Percentiles rank a stretch among this genome's conserved stretches.
Conservation (phyloP, 768 basidiomycete genomes). For the Kwoniella heveanensis region DNA sequence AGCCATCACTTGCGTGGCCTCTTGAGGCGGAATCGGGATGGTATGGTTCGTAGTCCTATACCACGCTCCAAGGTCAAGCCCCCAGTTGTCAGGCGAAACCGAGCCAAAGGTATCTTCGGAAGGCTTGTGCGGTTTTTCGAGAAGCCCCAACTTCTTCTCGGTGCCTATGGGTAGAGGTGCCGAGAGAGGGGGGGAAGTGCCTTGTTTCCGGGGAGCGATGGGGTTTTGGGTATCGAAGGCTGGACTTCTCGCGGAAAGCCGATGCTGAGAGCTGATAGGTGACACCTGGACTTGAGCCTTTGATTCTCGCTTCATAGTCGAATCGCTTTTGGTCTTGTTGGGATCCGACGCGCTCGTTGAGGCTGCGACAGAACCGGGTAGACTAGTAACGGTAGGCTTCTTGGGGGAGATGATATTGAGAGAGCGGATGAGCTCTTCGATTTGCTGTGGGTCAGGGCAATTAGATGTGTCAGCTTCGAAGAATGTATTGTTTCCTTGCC, state of each 20-base stretch:
- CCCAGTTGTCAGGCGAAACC: background rate
- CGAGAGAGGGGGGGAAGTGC: background rate
- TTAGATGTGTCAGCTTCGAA: background rate
- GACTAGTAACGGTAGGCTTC: background rate
- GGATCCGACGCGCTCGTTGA: background rate
- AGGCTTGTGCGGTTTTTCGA: constrained; percentile 1
- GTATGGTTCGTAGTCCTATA: background rate
- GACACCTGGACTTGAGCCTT: background rate
- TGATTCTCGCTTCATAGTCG: background rate
- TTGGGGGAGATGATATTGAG: background rate
- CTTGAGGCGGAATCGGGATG: background rate
- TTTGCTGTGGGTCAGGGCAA: background rate
- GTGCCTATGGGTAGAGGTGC: constrained; percentile 16
- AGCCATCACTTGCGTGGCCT: background rate
- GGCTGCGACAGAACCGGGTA: background rate
- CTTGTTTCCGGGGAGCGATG: background rate
- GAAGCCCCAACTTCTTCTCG: constrained; percentile 12
- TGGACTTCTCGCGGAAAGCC: background rate
- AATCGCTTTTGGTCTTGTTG: background rate
- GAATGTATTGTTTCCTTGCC: background rate
- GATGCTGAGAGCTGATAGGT: background rate
- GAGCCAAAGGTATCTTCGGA: background rate
- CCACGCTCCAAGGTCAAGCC: background rate
- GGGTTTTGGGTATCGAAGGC: background rate
- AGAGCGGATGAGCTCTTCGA: background rate